Evolutionary conservation across 176 grass and related monocot species (phyloP).

Genomic region (Ananas comosus): DNA sequence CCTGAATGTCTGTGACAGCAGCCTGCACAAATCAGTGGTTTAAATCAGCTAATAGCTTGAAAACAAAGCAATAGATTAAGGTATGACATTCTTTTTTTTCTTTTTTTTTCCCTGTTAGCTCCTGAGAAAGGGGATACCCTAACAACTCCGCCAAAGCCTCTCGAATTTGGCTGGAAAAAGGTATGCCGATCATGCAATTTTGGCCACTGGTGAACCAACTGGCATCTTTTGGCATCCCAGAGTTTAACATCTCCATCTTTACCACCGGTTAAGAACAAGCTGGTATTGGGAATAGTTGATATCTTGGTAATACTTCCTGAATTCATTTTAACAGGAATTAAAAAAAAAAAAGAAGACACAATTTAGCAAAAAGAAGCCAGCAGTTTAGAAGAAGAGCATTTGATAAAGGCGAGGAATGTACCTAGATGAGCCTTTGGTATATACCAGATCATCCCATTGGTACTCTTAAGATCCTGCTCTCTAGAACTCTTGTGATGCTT

Average conservation of each 20-base stretch:
- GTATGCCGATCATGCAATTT: constrained; percentile 93
- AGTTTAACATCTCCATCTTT: constrained; percentile 99
- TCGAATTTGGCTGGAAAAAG: constrained; percentile 90
- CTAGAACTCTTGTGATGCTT: constrained; percentile 39
- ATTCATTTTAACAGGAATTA: constrained; percentile 13
- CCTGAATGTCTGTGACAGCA: constrained; percentile 78
- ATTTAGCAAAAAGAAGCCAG: constrained; percentile 30
- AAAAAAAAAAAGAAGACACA: constrained; percentile 3
- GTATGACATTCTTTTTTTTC: too few relatives aligned
- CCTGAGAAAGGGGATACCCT: constrained; percentile 38
- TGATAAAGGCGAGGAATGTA: constrained; percentile 31
- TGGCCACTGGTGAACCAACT: constrained; percentile 73
- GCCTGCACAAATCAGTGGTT: constrained; percentile 41
- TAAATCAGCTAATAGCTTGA: constrained; percentile 19
- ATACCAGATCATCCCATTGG: constrained; percentile 73
- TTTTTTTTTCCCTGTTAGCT: neutral
- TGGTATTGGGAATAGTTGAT: constrained; percentile 66
- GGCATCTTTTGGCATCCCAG: constrained; percentile 88
- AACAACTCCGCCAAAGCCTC: constrained; percentile 76
- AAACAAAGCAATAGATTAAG: neutral
- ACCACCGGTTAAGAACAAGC: constrained; percentile 89
- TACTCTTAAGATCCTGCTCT: constrained; percentile 34
- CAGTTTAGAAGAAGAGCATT: constrained; percentile 12
- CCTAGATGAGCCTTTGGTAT: constrained; percentile 94
- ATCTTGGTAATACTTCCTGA: constrained; percentile 75